Evolutionary conservation across 768 basidiomycete species (phyloP).

Genomic region (Leccinum disarticulatum): DNA sequence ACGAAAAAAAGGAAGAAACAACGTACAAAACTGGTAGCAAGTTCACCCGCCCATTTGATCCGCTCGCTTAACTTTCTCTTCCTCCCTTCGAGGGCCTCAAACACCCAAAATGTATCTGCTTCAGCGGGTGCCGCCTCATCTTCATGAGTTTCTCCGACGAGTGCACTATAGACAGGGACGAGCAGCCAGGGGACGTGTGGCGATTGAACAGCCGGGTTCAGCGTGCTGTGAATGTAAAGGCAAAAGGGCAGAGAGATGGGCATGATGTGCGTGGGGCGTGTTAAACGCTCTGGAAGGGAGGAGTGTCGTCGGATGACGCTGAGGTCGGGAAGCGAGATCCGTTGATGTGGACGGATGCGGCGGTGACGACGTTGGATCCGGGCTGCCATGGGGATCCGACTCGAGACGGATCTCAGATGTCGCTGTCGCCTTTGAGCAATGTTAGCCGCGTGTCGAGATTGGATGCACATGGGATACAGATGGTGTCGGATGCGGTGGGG

Average conservation of each 20-base stretch:
- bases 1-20: neutral
- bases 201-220: slow-evolving; percentile 72
- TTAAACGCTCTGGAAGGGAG: slow-evolving; percentile 46
- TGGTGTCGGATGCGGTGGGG: slow-evolving; percentile 42
- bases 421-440: slow-evolving; percentile 37
- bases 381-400: slow-evolving; percentile 19
- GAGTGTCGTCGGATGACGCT: slow-evolving; percentile 42
- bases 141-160: slow-evolving; percentile 59
- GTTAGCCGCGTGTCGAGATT: slow-evolving; percentile 56
- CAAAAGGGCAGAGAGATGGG: slow-evolving; percentile 61
- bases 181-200: slow-evolving; percentile 69
- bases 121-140: slow-evolving; percentile 67
- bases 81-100: slow-evolving; percentile 66
- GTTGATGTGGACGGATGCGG: slow-evolving; percentile 37
- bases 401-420: slow-evolving; percentile 39
- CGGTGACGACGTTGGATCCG: slow-evolving; percentile 2
- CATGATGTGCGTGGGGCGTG: slow-evolving; percentile 51
- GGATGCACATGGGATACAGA: slow-evolving; percentile 48
- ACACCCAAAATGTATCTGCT: slow-evolving; percentile 82
- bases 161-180: slow-evolving; percentile 63
- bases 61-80: slow-evolving; percentile 58
- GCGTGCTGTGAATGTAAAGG: slow-evolving; percentile 67
- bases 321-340: slow-evolving; percentile 25
- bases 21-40: slow-evolving; percentile 57
- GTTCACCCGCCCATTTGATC: slow-evolving; percentile 56